Percentiles rank a stretch among this genome's conserved stretches.
Conservation (phyloP, 1,284 basidiomycete genomes). For the Ceratobasidium sp. region DNA sequence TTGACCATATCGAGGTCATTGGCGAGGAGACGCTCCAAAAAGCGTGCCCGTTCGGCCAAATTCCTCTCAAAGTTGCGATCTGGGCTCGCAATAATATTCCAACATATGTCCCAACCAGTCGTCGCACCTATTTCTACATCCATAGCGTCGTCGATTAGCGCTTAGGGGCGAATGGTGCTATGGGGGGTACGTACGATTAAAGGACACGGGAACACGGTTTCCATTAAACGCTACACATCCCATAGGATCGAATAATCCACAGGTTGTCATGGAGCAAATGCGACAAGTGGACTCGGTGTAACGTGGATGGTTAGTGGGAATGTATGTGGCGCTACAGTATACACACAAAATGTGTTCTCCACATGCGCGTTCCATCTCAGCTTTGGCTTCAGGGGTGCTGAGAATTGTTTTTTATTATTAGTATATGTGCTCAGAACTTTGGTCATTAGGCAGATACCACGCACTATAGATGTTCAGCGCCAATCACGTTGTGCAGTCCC, state of each 20-base stretch:
- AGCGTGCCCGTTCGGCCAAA: neutral
- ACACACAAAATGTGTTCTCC: constrained; percentile 7
- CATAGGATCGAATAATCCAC: constrained; percentile 11
- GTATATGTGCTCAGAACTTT: neutral
- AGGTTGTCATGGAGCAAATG: neutral
- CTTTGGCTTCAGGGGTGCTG: constrained; percentile 7
- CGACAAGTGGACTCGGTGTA: constrained; percentile 3
- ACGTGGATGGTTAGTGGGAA: constrained; percentile 13
- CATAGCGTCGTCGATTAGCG: neutral
- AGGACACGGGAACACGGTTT: neutral
- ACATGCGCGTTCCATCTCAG: constrained; percentile 18
- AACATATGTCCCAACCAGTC: neutral
- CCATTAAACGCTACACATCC: neutral
- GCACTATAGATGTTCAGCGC: constrained; percentile 6
- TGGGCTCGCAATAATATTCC: neutral
- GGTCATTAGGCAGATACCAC: neutral
- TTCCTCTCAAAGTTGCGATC: constrained; percentile 8
- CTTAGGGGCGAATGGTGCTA: neutral
- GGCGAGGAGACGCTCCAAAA: neutral
- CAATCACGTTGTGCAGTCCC: constrained; percentile 7
- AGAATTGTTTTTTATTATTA: neutral
- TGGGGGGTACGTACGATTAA: constrained; percentile 1
- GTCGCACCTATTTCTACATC: neutral
- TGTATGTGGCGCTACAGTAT: neutral
- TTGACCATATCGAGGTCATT: neutral